Percentiles rank a stretch among this genome's conserved stretches.
Evolutionary conservation across 257 asterid species (phyloP).

Genomic region (Agastache rugosa): DNA sequence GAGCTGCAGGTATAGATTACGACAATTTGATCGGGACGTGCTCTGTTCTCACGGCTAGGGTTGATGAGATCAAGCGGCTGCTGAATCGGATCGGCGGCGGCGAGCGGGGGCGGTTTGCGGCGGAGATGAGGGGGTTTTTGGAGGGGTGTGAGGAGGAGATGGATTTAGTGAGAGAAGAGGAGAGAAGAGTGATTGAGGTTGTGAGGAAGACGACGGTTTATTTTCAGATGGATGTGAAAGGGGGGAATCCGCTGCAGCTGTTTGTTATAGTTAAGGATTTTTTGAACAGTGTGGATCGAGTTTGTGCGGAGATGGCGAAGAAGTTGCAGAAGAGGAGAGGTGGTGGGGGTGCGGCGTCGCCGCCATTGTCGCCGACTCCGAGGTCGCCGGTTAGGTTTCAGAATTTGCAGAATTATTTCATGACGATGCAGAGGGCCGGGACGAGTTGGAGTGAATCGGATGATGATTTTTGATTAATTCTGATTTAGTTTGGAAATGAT

Average conservation of each 20-base stretch:
- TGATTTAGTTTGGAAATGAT: no score
- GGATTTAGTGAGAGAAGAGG: conserved; percentile 69
- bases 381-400: conserved; percentile 63
- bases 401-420: conserved; percentile 59
- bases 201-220: conserved; percentile 72
- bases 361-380: conserved; percentile 61
- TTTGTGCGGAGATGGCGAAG: conserved; percentile 56
- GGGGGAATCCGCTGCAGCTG: conserved; percentile 57
- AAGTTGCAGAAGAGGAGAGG: conserved; percentile 47
- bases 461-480: conserved; percentile 57
- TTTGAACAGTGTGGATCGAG: conserved; percentile 68
- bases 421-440: conserved; percentile 44
- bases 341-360: conserved; percentile 44
- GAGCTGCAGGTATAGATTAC: conserved; percentile 63
- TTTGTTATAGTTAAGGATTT: conserved; percentile 74
- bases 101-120: conserved; percentile 51
- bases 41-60: conserved; percentile 46
- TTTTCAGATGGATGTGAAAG: conserved; percentile 65
- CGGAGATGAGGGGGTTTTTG: conserved; percentile 67
- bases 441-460: conserved; percentile 66
- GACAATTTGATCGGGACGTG: conserved; percentile 50
- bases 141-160: conserved; percentile 81
- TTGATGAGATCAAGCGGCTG: conserved; percentile 51
- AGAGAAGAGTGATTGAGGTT: conserved; percentile 66
- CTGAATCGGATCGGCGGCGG: conserved; percentile 44